Percentiles rank a stretch among this genome's conserved stretches.
Conservation (phyloP, 257 asterid species). For the Fraxinus quadrangulata region DNA sequence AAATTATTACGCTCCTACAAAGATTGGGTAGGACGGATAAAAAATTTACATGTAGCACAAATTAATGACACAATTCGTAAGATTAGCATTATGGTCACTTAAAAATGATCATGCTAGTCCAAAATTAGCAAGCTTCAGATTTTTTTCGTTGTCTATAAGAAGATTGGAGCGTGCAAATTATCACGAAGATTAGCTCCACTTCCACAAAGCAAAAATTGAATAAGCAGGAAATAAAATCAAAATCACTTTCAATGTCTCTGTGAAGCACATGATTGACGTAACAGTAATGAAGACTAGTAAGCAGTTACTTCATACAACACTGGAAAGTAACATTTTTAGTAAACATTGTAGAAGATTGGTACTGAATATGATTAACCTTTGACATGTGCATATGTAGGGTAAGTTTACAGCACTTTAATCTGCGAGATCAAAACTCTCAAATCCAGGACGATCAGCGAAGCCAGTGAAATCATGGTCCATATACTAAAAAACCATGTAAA, state of each 20-base stretch:
- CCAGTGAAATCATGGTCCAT: constrained; percentile 98
- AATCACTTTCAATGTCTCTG: constrained; percentile 88
- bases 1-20: background rate
- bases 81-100: constrained; percentile 75
- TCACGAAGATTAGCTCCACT: constrained; percentile 12
- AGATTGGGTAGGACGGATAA: background rate
- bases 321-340: constrained; percentile 39
- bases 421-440: constrained; percentile 62
- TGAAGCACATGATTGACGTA: constrained; percentile 95
- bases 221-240: constrained; percentile 14
- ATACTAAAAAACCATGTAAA: constrained; percentile 97
- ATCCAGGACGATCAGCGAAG: constrained; percentile 74
- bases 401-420: constrained; percentile 67
- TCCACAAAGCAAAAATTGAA: constrained; percentile 9
- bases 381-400: background rate
- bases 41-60: constrained; percentile 69
- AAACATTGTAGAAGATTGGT: constrained; percentile 20
- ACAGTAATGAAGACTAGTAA: constrained; percentile 68
- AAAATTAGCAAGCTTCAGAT: constrained; percentile 95
- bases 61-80: constrained; percentile 81
- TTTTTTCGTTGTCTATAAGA: constrained; percentile 91
- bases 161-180: constrained; percentile 80
- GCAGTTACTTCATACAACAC: constrained; percentile 96
- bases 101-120: constrained; percentile 90
- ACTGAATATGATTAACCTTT: constrained; percentile 22